These are phyloP conservation scores for Rhodamnia argentea DNA, from an alignment of 345 rosid species.

Conservation along the genomic window DNA sequence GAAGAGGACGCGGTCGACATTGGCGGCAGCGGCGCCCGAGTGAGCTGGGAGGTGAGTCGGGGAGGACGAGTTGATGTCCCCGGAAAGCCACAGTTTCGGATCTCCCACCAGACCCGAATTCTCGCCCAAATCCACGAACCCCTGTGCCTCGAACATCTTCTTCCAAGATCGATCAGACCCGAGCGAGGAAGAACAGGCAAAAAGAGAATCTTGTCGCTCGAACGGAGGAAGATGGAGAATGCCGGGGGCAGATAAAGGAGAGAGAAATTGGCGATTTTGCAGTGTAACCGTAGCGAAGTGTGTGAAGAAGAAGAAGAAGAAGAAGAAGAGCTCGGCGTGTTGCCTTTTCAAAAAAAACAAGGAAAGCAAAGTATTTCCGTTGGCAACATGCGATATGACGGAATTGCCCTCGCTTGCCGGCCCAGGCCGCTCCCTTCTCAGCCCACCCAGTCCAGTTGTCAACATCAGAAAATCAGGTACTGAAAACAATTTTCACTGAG, in stretches of 20 bases:
- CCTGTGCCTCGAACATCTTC: conserved; percentile 54
- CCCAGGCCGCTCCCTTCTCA: neutral
- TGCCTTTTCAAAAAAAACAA: neutral
- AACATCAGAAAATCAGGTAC: neutral
- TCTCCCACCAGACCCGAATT: conserved; percentile 59
- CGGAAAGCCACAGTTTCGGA: conserved; percentile 59
- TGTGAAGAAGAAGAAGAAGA: neutral
- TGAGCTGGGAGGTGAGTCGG: conserved; percentile 27
- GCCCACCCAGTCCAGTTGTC: neutral
- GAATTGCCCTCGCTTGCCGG: neutral
- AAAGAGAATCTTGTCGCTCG: neutral
- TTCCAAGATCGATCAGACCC: neutral
- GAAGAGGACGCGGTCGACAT: conserved; percentile 64
- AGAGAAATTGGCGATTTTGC: neutral
- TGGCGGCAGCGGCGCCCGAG: conserved; percentile 16
- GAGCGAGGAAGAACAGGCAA: neutral
- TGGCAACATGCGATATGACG: neutral
- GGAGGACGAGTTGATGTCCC: conserved; percentile 28
- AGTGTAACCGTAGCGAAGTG: neutral
- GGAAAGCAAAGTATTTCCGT: neutral
- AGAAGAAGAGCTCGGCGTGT: neutral
- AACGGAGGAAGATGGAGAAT: neutral
- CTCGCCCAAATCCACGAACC: conserved; percentile 43
- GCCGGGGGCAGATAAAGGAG: neutral
- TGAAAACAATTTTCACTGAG: no score